Base-by-base conservation (phyloP, 331 rosid species). In the Rosa hybrid region DNA sequence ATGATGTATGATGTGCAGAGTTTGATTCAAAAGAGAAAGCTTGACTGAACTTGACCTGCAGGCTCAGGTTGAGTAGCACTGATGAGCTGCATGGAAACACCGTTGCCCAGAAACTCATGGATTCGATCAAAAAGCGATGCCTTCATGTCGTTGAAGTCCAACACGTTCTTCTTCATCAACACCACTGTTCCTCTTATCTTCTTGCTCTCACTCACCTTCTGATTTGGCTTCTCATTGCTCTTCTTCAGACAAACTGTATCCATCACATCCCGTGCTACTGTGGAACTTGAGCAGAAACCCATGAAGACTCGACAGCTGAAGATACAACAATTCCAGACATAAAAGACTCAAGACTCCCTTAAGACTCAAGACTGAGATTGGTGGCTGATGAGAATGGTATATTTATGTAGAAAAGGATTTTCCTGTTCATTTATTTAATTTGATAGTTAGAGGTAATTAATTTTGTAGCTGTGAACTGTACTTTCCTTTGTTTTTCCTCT, bases 11-110 rank as follows among this genome's bases (percentile, higher is more conserved):
- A 68, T 42, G 44, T 69, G 51, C 48, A 17, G 72, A 17, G 25
- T 67, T 67, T 18, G 72, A 67, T 16, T 38, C 41, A 21, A 60
- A 18, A 63, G 42, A 46, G 46, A 46, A 38, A 57, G 63, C 63
- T 53, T 2, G 17, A 94, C 72, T 67, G 71, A 46, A 12, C 42
- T 5, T 75, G n/a, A 94, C 99, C 99, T 87, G 64, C 49, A 17
- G 97, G 88, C 12, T 87, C 87, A 23, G 89, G 83, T 81, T 84
- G 82, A 67, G 45, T 77, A 16, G 97, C 80, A 85, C 94, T 91
- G 53, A 96, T 74, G 77, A 96, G 93, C 71, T 88, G 94, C 77
- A 96, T 56, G 60, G 98, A 90, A 62, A 96, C 97, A 46, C 98
- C 94, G 46, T 81, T 91, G 23, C 99, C 97, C 1, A 91, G 8